phyloP scores from a whole-genome alignment of 2,329 filamentous ascomycete species.

The Grosmannia clavigera region DNA sequence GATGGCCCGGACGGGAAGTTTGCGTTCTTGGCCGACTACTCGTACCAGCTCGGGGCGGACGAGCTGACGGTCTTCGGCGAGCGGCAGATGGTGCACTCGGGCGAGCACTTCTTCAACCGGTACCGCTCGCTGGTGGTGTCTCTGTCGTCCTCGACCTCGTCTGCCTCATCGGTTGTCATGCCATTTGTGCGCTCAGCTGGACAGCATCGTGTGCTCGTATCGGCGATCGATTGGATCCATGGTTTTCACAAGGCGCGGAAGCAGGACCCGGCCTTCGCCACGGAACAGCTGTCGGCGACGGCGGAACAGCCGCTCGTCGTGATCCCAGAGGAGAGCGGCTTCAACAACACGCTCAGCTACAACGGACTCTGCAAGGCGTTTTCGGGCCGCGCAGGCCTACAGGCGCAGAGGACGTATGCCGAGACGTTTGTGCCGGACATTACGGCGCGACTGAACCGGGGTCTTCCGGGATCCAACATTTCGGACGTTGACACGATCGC shows the following conservation, averaged over 20 bases:
- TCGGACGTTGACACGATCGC: slow-evolving; percentile 49
- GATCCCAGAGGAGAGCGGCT: slow-evolving; percentile 51
- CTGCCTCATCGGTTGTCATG: slow-evolving; percentile 18
- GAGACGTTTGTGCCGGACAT: slow-evolving; percentile 55
- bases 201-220: slow-evolving; percentile 31
- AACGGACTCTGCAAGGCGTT: slow-evolving; percentile 59
- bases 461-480: slow-evolving; percentile 56
- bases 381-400: slow-evolving; percentile 39
- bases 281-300: slow-evolving; percentile 15
- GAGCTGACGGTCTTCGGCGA: slow-evolving; percentile 53
- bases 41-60: slow-evolving; percentile 46
- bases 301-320: slow-evolving; percentile 37
- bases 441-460: slow-evolving; percentile 52
- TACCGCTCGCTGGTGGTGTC: slow-evolving; percentile 51
- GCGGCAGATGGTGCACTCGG: slow-evolving; percentile 61
- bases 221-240: slow-evolving; percentile 61
- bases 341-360: slow-evolving; percentile 71
- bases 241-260: slow-evolving; percentile 54
- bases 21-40: slow-evolving; percentile 58
- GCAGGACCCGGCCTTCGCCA: slow-evolving; percentile 23
- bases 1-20: slow-evolving; percentile 49
- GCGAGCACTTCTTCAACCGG: slow-evolving; percentile 60
- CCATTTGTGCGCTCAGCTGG: slow-evolving; percentile 37
- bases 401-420: slow-evolving; percentile 45
- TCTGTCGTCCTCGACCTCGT: background rate